Evolutionary conservation across 1,284 basidiomycete species (phyloP), one percentile per base, ranked within the genome.

Genomic region (Cystobasidiaceae sp.): DNA sequence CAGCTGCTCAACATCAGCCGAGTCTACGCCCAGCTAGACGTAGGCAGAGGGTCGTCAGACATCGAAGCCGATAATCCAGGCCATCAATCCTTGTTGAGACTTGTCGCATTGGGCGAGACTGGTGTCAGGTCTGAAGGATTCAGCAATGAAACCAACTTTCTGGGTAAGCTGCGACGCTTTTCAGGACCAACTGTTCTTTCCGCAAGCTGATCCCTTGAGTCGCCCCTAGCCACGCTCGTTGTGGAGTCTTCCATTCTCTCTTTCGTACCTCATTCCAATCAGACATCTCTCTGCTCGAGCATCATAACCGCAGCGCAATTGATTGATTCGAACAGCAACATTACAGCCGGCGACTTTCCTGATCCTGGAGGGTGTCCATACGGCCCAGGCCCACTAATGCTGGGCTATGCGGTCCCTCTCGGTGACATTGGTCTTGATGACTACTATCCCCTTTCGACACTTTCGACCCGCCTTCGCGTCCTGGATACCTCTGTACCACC

Each of bases 401-500:
- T 97, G 72, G 86, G 90, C 28, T 80, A 90, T 8, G 81, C 83
- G 8, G 82, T 93, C 44, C 87, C 87, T 0, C 84, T 91, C 74
- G 82, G 82, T 49, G 27, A 45, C n/a, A 41, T 64, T 17, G 61
- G 61, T n/a, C 39, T 45, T 8, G 30, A 75, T 51, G 75, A 81
- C 45, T 80, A 83, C 58, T 89, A 89, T 75, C 84, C 85, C 21
- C 80, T 97, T 37, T 88, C 88, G 6, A 93, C 92, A 0, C 81
- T 94, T 54, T 84, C 84, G 70, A 96, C 93, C 0, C 85, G 86
- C 28, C 79, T 98, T 32, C 86, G 89, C 43, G 86, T 93, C 17
- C 87, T 96, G 43, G 94, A 98, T 78, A 86, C 91, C 0, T 85
- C 80, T 19, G 72, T 72, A 8, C 83, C 78, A 74, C 71, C 74